Percentiles rank a stretch among this genome's conserved stretches.
phyloP scores from a whole-genome alignment of 2,329 filamentous ascomycete genomes.

The Paramyrothecium sp. region DNA sequence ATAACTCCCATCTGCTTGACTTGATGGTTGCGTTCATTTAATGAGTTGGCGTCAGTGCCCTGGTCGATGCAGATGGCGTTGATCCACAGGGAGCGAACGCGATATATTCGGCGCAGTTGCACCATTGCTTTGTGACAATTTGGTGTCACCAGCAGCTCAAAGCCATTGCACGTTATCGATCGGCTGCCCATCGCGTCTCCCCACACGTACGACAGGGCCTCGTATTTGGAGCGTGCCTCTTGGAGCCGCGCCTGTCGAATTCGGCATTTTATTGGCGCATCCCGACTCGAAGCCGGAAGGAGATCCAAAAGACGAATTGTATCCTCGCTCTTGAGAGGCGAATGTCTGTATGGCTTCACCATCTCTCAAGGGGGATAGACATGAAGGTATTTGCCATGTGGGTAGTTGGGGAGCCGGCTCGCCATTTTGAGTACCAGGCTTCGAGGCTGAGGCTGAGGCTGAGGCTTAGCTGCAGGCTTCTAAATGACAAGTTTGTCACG shows the following conservation, averaged over 20 bases:
- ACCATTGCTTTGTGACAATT: not conserved
- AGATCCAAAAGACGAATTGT: not conserved
- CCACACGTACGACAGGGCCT: not conserved
- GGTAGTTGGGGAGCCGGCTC: too few species aligned
- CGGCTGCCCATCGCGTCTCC: not conserved
- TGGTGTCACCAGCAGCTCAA: not conserved
- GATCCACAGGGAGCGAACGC: not conserved
- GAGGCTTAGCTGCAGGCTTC: too few species aligned
- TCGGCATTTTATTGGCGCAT: not conserved
- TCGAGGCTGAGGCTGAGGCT: too few species aligned
- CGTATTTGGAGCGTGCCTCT: not conserved
- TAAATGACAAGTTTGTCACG: too few species aligned
- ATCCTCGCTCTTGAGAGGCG: not conserved
- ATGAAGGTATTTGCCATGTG: too few species aligned
- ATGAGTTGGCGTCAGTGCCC: not conserved
- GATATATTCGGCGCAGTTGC: not conserved
- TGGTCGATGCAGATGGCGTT: not conserved
- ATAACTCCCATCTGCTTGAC: conserved; percentile 3
- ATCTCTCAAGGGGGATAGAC: too few species aligned
- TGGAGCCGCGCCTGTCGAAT: not conserved
- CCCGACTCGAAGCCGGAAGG: not conserved
- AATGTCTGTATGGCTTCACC: too few species aligned
- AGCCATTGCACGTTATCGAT: not conserved
- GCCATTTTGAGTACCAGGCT: too few species aligned
- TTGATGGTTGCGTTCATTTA: conserved; percentile 1